phyloP scores from a whole-genome alignment of 306 rosid genomes.

The Begonia masoniana region DNA sequence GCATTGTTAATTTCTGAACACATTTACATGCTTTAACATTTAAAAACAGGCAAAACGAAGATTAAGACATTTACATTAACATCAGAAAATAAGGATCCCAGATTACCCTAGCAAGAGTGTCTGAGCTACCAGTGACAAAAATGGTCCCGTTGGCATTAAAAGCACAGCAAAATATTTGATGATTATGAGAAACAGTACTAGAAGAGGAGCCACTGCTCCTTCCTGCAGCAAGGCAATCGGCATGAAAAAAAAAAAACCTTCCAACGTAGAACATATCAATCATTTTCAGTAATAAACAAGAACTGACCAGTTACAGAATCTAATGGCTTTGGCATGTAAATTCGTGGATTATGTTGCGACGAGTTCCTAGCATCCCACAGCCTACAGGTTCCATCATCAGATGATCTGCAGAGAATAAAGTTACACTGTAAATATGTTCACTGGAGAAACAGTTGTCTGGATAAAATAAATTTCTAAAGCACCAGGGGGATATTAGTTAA shows the following conservation, averaged over 20 bases:
- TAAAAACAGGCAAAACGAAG: too few relatives aligned
- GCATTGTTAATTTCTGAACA: too few relatives aligned
- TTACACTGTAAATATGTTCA: too few relatives aligned
- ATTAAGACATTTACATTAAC: too few relatives aligned
- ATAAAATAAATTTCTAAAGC: too few relatives aligned
- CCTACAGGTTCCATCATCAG: slow-evolving; percentile 91
- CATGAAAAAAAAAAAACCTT: slow-evolving; percentile 2
- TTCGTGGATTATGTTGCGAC: slow-evolving; percentile 26
- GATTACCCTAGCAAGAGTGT: slow-evolving; percentile 76
- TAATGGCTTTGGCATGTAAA: slow-evolving; percentile 56
- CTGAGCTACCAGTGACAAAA: slow-evolving; percentile 91
- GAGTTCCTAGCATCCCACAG: slow-evolving; percentile 85
- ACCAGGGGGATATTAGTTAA: too few relatives aligned
- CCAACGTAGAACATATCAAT: slow-evolving; percentile 14
- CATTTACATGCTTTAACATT: too few relatives aligned
- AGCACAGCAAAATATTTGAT: slow-evolving; percentile 83
- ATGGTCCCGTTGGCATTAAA: slow-evolving; percentile 80
- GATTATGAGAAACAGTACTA: slow-evolving; percentile 42
- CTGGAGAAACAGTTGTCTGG: too few relatives aligned
- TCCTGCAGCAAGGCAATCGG: slow-evolving; percentile 38
- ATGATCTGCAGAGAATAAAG: slow-evolving; percentile 35
- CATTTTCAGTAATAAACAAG: too few relatives aligned
- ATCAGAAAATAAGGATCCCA: neutral
- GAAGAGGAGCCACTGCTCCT: slow-evolving; percentile 48
- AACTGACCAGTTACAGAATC: slow-evolving; percentile 54